Percentiles rank a stretch among this genome's conserved stretches.
Evolutionary conservation across 495 filamentous ascomycete species (phyloP).

Genomic region (Xanthoparmelia taractica): DNA sequence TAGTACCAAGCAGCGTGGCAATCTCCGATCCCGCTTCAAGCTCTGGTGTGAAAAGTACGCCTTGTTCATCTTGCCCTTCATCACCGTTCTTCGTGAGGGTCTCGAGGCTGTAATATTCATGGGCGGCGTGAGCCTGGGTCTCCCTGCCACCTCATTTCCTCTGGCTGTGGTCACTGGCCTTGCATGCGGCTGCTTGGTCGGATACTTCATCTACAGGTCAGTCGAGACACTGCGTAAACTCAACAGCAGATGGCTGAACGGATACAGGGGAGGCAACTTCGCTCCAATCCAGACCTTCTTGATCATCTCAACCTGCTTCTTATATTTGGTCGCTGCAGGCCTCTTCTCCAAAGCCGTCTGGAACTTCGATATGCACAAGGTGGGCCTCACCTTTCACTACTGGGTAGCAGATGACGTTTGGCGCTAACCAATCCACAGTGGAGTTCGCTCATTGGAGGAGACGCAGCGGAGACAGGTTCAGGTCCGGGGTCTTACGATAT

Average conservation of each 20-base stretch:
- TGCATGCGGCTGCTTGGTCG: slow-evolving; percentile 51
- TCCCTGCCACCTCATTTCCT: slow-evolving; percentile 66
- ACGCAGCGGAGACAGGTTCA: slow-evolving; percentile 63
- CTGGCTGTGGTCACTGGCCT: slow-evolving; percentile 65
- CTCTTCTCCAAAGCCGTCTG: slow-evolving; percentile 72
- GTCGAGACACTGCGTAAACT: slow-evolving; percentile 25
- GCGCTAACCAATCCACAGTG: slow-evolving; percentile 37
- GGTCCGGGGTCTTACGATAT: slow-evolving; percentile 89
- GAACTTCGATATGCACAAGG: slow-evolving; percentile 53
- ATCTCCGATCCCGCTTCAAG: slow-evolving; percentile 43
- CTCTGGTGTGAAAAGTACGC: slow-evolving; percentile 64
- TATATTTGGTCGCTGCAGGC: slow-evolving; percentile 81
- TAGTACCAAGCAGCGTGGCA: slow-evolving; percentile 26
- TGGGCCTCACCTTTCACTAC: background rate
- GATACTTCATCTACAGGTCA: slow-evolving; percentile 72
- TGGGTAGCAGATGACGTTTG: background rate
- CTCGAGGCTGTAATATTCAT: slow-evolving; percentile 77
- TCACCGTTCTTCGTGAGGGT: slow-evolving; percentile 77
- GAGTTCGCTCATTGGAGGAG: slow-evolving; percentile 60
- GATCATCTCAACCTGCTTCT: slow-evolving; percentile 69
- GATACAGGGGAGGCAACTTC: slow-evolving; percentile 49
- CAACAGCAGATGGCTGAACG: background rate
- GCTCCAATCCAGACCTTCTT: slow-evolving; percentile 71
- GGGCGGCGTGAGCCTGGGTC: slow-evolving; percentile 67
- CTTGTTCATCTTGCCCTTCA: slow-evolving; percentile 75